Evolutionary conservation across 192 early-diverging fungal species (phyloP), one percentile per base, ranked within the genome.

Genomic region (Borealophlyctis nickersoniae): DNA sequence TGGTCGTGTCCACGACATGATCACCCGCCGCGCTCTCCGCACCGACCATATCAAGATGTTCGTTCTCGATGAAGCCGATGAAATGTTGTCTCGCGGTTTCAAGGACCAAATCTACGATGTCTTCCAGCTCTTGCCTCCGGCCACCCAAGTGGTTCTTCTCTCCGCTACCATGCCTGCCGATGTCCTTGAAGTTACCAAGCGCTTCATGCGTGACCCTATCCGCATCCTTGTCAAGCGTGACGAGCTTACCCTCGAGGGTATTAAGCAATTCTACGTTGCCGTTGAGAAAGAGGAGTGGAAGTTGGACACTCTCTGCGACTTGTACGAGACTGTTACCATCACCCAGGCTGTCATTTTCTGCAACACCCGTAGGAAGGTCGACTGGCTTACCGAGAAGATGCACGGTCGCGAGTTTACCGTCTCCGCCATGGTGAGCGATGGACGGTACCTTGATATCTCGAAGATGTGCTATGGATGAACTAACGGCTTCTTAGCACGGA

Each of bases 231-330:
- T 99, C 79, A 96, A 96, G 85, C 87, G 91, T 75, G 92, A 94
- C 65, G 94, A 95, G 81, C 83, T 96, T 69, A 94, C 92, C 60
- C 86, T 98, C 39, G 92, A 96, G 74, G 93, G 91, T 88, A 81
- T 86, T 71, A 89, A 91, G 86, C 96, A 99, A 78, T 98, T 98
- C 85, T 99, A 88, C 82, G 88, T 99, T 67, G 88, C 91, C 54
- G 95, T 99, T 50, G 97, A 98, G 79, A 92, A 95, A 84, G 96
- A 97, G 78, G 96, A 99, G 57, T 98, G 91, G 95, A 99, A 99
- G 83, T 83, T 98, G 64, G 95, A 97, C 77, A 98, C 97, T 49
- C 85, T 99, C 56, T 93, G 91, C 72, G 96, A 99, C 79, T 78
- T 99, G 62, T 99, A 98, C 85, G 94, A 98, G 71, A 95, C 94